Base-by-base conservation (phyloP, 768 basidiomycete species). In the Paxillus ammoniavirescens region DNA sequence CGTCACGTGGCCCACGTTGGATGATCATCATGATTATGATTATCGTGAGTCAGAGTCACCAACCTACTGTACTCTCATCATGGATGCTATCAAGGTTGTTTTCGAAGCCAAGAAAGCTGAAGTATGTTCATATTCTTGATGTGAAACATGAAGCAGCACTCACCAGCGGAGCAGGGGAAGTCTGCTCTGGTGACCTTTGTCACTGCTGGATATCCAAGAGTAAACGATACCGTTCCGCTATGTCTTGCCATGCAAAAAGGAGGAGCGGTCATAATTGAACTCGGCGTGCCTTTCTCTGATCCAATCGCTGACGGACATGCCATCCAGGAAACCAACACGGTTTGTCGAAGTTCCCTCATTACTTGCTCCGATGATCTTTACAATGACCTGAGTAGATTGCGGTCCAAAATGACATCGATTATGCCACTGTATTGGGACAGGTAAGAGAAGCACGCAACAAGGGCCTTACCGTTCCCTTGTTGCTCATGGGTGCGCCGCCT, bases 231-330 rank as follows among this genome's bases (percentile, higher is more conserved):
- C 0, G 91, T 96, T 10, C 85, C 91, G 2, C 79, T 93, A 54
- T 70, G 98, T 76, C 82, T 98, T 35, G 90, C 91, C 23, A 91
- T 99, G 86, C 89, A 98, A 70, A 81, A 82, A 42, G 96, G 96
- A 49, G 96, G 96, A 6, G 83, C 92, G 42, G 94, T 98, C 69
- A 82, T 98, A 55, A 94, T 98, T 56, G 96, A 99, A 70, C 80
- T 99, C 15, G 96, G 96, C 15, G 81, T 98, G 35, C 66, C 67
- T 18, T 67, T 67, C 52, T 95, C 91, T 50, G 96, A 98, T 74
- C 96, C 95, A 17, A 91, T 93, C 61, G 95, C 93, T 2, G 96
- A 99, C 72, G 96, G 96, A 0, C 91, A 91, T 23, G 86, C 84
- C 3, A 97, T 99, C 56, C 96, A 99, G 66, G 88, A 87, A 56